Percentiles rank a stretch among this genome's conserved stretches.
Evolutionary conservation across 257 asterid species (phyloP).

Genomic region (Parsonsia alboflavescens): DNA sequence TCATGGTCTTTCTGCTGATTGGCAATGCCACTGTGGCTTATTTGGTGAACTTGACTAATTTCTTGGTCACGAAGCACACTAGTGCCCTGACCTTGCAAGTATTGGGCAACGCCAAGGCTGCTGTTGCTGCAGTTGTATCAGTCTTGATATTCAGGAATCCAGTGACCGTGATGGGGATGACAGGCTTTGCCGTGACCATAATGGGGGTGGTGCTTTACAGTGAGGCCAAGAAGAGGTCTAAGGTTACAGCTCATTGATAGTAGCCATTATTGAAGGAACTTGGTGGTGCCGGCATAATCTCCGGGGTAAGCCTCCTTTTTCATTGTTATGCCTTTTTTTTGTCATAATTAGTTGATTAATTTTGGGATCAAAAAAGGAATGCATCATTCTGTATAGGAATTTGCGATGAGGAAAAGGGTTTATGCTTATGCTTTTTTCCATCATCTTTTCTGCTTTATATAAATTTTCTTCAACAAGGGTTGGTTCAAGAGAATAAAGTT

Average conservation of each 20-base stretch:
- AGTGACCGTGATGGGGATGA: conserved; percentile 90
- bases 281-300: conserved; percentile 16
- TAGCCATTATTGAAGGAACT: conserved; percentile 11
- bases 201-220: conserved; percentile 98
- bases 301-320: conserved; percentile 22
- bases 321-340: conserved; percentile 19
- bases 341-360: conserved; percentile 23
- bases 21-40: conserved; percentile 87
- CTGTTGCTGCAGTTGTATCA: conserved; percentile 89
- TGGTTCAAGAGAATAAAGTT: conserved; percentile 56
- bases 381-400: conserved; percentile 50
- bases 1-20: conserved; percentile 56
- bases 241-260: conserved; percentile 66
- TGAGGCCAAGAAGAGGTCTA: conserved; percentile 88
- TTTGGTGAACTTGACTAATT: conserved; percentile 82
- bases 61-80: conserved; percentile 89
- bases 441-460: conserved; percentile 35
- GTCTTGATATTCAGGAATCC: conserved; percentile 91
- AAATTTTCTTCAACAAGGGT: conserved; percentile 38
- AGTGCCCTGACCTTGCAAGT: conserved; percentile 92
- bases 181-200: conserved; percentile 75
- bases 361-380: conserved; percentile 28
- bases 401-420: conserved; percentile 27
- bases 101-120: conserved; percentile 95
- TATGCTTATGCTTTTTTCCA: conserved; percentile 25